Percentiles rank a stretch among this genome's conserved stretches.
Evolutionary conservation across 495 filamentous ascomycete genomes (phyloP).

Genomic region (Massariosphaeria phaeospora): DNA sequence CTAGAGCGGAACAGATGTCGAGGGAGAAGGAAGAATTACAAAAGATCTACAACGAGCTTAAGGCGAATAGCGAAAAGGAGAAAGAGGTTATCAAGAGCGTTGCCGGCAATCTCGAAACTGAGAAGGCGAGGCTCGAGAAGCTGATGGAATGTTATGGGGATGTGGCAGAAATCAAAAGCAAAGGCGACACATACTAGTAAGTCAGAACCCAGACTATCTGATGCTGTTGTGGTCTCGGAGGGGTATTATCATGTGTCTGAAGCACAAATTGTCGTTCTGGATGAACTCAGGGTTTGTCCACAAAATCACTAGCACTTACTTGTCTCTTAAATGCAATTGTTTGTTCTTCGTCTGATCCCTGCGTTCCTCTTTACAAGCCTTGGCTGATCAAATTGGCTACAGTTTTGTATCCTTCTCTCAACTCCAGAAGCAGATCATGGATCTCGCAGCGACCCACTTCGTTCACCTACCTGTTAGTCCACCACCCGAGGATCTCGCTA

Average conservation of each 20-base stretch:
- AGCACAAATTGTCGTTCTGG: not conserved
- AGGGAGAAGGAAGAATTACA: conserved; percentile 29
- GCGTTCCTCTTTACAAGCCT: conserved; percentile 41
- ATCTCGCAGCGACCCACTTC: conserved; percentile 56
- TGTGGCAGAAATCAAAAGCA: conserved; percentile 56
- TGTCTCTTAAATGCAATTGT: conserved; percentile 25
- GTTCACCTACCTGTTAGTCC: conserved; percentile 54
- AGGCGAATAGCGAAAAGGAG: conserved; percentile 25
- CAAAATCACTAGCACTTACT: conserved; percentile 20
- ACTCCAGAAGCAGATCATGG: conserved; percentile 54
- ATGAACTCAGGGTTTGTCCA: conserved; percentile 12
- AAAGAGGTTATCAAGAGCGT: conserved; percentile 47
- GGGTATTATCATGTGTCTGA: not conserved
- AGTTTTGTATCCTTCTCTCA: conserved; percentile 57
- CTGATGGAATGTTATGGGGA: conserved; percentile 56
- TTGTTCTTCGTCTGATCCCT: conserved; percentile 1
- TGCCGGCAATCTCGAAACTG: conserved; percentile 50
- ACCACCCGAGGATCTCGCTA: conserved; percentile 49
- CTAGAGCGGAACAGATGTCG: conserved; percentile 37
- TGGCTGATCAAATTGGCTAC: conserved; percentile 36
- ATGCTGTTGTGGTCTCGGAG: conserved; percentile 4
- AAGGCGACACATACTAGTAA: conserved; percentile 62
- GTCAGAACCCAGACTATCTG: conserved; percentile 35
- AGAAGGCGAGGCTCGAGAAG: conserved; percentile 55
- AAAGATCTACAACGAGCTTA: conserved; percentile 38